Percentiles rank a stretch among this genome's conserved stretches.
These are phyloP conservation scores for Hymenoscyphus fructigenus DNA, from an alignment of 2,329 filamentous ascomycete genomes.

Conservation along the genomic window DNA sequence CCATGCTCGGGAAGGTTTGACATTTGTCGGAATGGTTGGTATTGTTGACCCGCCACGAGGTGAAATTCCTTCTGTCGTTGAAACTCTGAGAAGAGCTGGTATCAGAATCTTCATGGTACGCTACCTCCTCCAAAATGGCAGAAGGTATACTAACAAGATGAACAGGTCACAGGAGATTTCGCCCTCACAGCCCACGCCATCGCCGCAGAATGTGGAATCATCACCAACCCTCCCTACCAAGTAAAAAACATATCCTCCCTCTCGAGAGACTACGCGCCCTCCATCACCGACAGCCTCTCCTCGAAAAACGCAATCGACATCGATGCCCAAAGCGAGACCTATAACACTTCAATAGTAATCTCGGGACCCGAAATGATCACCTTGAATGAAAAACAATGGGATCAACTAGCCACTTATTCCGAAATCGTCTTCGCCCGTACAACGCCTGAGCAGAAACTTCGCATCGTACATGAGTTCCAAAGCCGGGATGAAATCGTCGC, in stretches of 20 bases:
- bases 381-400: slow-evolving; percentile 68
- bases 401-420: slow-evolving; percentile 60
- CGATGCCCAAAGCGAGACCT: slow-evolving; percentile 32
- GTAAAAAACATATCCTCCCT: slow-evolving; percentile 54
- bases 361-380: slow-evolving; percentile 64
- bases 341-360: slow-evolving; percentile 61
- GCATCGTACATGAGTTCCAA: slow-evolving; percentile 76
- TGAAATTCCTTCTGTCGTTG: slow-evolving; percentile 58
- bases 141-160: not conserved
- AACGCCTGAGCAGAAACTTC: slow-evolving; percentile 75
- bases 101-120: slow-evolving; percentile 75
- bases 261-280: slow-evolving; percentile 24
- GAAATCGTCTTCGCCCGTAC: slow-evolving; percentile 77
- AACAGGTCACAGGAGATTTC: slow-evolving; percentile 72
- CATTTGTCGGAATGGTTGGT: slow-evolving; percentile 55
- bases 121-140: not conserved
- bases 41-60: slow-evolving; percentile 60
- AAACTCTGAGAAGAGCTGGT: slow-evolving; percentile 66
- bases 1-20: slow-evolving; percentile 49
- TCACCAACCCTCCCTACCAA: slow-evolving; percentile 50
- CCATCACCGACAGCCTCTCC: slow-evolving; percentile 17
- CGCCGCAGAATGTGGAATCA: slow-evolving; percentile 69
- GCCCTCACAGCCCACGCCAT: slow-evolving; percentile 73
- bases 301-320: slow-evolving; percentile 17
- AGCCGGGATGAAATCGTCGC: slow-evolving; percentile 54